Base-by-base conservation (phyloP, 495 filamentous ascomycete species). In the Wilcoxina mikolae region DNA sequence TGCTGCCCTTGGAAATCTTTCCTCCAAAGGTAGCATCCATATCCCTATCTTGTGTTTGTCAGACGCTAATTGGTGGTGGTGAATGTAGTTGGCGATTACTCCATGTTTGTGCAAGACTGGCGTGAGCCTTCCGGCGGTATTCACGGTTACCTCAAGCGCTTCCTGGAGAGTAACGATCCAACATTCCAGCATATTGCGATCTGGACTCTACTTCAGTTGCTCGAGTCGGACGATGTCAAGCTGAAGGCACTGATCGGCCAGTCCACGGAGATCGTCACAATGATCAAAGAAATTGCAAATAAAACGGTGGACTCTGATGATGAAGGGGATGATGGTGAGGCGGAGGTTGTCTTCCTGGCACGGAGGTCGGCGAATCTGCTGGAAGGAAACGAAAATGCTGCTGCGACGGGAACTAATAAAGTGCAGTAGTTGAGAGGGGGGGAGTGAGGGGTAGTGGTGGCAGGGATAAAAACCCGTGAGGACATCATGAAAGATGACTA, bases 161-260 rank as follows among this genome's bases (percentile, higher is more conserved):
- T 98, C 72, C 78, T 98, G 3, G 85, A 81, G 20, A 94, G 87
- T 63, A 88, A 87, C 38, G 91, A 98, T 66, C 82, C 93, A 11
- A 98, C 91, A 1, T 98, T 98, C 74, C 91, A 98, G 67, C 91
- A 98, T 68, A 98, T 98, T 61, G 90, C 91, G 31, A 95, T 95
- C 59, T 98, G 91, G 91, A 98, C 91, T 0, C 72, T 98, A 42
- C 79, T 96, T 9, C 91, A 98, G 65, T 78, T 98, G 2, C 78
- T 96, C 17, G 91, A 98, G 68, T 94, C 91, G 0, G 88, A 91
- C 64, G 89, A 98, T 60, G 76, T 81, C 67, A 82, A 80, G 51
- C 74, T 98, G 29, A 83, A 95, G 43, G 77, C 78, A 23, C 79
- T 86, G 22, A 95, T 98, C 54, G 78, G 84, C 49, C 81, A 89